Conservation (phyloP, 2,329 filamentous ascomycete genomes). For the Huntiella savannae region DNA sequence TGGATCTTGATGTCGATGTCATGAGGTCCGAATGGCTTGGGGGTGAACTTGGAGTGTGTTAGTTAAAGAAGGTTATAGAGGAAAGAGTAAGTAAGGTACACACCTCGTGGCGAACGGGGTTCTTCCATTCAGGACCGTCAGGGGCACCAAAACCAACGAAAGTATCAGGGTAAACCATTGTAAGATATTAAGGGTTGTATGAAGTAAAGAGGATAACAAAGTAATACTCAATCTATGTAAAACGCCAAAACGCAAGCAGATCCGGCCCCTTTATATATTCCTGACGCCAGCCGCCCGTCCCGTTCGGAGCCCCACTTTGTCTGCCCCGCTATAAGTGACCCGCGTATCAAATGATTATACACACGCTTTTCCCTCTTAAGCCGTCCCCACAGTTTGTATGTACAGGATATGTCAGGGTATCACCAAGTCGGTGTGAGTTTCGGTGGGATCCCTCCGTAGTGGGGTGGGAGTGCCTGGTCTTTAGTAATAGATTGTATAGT, state of each 20-base stretch:
- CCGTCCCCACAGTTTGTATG: too few relatives aligned
- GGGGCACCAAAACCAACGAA: neutral
- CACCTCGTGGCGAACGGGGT: neutral
- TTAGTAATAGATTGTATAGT: too few relatives aligned
- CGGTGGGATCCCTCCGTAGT: too few relatives aligned
- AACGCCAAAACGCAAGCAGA: neutral
- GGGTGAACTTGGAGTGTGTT: conserved; percentile 37
- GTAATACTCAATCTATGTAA: neutral
- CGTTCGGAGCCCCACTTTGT: too few relatives aligned
- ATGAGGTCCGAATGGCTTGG: conserved; percentile 65
- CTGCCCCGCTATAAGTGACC: too few relatives aligned
- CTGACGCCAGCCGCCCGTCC: neutral
- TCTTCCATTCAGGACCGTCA: neutral
- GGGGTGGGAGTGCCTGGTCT: too few relatives aligned
- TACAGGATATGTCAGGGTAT: too few relatives aligned
- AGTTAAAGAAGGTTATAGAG: neutral
- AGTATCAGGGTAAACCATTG: conserved; percentile 4
- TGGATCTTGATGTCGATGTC: conserved; percentile 72
- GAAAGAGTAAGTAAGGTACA: neutral
- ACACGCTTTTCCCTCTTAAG: too few relatives aligned
- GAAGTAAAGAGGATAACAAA: neutral
- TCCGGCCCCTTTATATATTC: neutral
- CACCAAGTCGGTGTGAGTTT: too few relatives aligned
- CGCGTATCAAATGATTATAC: too few relatives aligned
- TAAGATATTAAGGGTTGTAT: neutral